A percentile compares a stretch with the other conserved stretches of the same genome.
These are phyloP conservation scores for Chrysanthemum lavandulifolium DNA, from an alignment of 129 eudicot genomes.

Conservation along the genomic window DNA sequence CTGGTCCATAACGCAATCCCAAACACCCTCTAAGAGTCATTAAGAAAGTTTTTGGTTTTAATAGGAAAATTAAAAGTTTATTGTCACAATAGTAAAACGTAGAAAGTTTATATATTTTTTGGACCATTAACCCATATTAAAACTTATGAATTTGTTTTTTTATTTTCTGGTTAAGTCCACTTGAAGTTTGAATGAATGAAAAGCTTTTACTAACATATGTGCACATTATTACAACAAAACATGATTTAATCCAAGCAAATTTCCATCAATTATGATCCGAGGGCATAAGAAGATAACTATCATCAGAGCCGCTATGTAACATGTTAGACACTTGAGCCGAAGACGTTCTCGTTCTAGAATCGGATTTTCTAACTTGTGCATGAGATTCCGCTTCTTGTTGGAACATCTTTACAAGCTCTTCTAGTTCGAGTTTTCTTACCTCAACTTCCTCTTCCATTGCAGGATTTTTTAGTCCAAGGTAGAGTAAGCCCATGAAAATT, in stretches of 20 bases:
- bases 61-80: too few species aligned
- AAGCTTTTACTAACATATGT: too few species aligned
- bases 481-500: constrained; percentile 54
- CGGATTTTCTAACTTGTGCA: constrained; percentile 57
- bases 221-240: too few species aligned
- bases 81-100: too few species aligned
- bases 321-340: constrained; percentile 23
- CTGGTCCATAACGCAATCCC: too few species aligned
- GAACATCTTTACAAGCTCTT: constrained; percentile 64
- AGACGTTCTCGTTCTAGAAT: constrained; percentile 14
- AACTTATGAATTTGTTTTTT: too few species aligned
- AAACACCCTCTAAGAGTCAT: too few species aligned
- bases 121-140: too few species aligned
- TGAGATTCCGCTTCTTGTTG: constrained; percentile 67
- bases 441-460: constrained; percentile 46
- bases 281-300: constrained; percentile 44
- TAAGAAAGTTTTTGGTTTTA: too few species aligned
- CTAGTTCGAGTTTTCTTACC: constrained; percentile 56
- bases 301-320: constrained; percentile 25
- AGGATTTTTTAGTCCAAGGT: constrained; percentile 60
- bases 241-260: not conserved
- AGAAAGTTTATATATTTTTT: too few species aligned
- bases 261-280: constrained; percentile 19
- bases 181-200: too few species aligned
- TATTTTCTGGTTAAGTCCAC: too few species aligned